Percentiles rank a stretch among this genome's conserved stretches.
Evolutionary conservation across 139 green algal genomes (phyloP).

Genomic region (Trebouxia sp.): DNA sequence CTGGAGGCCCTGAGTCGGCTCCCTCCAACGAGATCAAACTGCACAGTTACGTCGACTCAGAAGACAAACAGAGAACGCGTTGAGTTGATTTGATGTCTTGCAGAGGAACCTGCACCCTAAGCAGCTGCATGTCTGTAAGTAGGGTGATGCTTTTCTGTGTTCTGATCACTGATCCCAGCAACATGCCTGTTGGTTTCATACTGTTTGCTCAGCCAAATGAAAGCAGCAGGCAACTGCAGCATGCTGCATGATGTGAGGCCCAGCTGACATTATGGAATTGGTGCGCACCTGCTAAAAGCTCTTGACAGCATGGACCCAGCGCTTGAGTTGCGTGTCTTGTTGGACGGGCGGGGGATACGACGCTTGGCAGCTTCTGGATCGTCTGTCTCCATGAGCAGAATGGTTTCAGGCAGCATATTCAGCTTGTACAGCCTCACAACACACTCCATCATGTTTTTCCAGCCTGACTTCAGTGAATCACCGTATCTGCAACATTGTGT

Average conservation of each 20-base stretch:
- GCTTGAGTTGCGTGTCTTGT: conserved; percentile 18
- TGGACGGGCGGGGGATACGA: conserved; percentile 29
- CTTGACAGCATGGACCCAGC: conserved; percentile 32
- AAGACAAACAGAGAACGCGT: too few species aligned
- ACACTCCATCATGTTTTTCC: conserved; percentile 86
- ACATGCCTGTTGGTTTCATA: too few species aligned
- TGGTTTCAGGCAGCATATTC: conserved; percentile 65
- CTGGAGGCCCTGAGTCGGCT: conserved; percentile 30
- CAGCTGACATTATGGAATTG: neutral
- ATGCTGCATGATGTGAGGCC: too few species aligned
- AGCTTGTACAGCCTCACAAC: conserved; percentile 82
- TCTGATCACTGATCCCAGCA: too few species aligned
- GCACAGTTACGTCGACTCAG: too few species aligned
- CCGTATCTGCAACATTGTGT: conserved; percentile 63
- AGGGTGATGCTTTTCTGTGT: too few species aligned
- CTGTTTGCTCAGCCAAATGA: too few species aligned
- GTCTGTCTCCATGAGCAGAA: conserved; percentile 52
- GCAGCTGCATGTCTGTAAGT: too few species aligned
- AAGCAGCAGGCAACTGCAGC: too few species aligned
- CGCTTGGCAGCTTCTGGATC: conserved; percentile 41
- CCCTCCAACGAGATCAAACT: conserved; percentile 59
- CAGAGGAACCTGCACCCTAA: too few species aligned
- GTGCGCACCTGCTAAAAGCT: conserved; percentile 33
- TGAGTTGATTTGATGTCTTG: too few species aligned
- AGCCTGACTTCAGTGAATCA: conserved; percentile 80